Conservation (phyloP, 2,329 filamentous ascomycete genomes). For the Kalmusia sp. region DNA sequence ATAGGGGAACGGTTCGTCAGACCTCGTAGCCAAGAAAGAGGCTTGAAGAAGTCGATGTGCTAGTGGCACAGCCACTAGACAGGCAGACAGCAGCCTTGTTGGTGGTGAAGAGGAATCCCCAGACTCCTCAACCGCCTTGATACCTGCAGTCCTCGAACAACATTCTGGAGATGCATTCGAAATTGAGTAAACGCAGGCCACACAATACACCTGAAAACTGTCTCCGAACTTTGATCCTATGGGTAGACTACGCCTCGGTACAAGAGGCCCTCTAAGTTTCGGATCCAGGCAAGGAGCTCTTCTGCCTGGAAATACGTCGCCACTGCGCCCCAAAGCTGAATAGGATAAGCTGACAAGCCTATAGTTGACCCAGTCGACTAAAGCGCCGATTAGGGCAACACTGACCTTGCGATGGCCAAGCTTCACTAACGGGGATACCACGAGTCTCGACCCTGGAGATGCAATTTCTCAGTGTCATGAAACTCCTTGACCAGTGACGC, state of each 20-base stretch:
- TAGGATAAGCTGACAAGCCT: neutral
- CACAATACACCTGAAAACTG: too few species aligned
- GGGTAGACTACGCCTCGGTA: too few species aligned
- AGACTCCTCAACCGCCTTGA: neutral
- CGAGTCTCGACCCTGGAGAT: neutral
- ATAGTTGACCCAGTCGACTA: neutral
- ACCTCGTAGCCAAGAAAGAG: neutral
- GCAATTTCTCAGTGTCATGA: neutral
- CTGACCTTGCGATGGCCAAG: neutral
- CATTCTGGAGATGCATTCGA: too few species aligned
- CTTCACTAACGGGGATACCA: neutral
- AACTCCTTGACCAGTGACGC: neutral
- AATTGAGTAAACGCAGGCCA: too few species aligned
- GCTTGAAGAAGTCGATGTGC: neutral
- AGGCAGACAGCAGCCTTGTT: neutral
- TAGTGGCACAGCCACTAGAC: neutral
- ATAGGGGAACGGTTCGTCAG: neutral
- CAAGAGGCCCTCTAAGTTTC: too few species aligned
- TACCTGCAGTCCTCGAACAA: too few species aligned
- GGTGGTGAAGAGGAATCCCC: neutral
- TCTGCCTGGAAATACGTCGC: too few species aligned
- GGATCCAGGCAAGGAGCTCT: too few species aligned
- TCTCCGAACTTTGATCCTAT: too few species aligned
- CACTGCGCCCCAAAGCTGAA: too few species aligned
- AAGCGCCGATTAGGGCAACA: neutral